Percentiles rank a stretch among this genome's conserved stretches.
Evolutionary conservation across 768 basidiomycete species (phyloP).

Genomic region (Roridomyces roridus): DNA sequence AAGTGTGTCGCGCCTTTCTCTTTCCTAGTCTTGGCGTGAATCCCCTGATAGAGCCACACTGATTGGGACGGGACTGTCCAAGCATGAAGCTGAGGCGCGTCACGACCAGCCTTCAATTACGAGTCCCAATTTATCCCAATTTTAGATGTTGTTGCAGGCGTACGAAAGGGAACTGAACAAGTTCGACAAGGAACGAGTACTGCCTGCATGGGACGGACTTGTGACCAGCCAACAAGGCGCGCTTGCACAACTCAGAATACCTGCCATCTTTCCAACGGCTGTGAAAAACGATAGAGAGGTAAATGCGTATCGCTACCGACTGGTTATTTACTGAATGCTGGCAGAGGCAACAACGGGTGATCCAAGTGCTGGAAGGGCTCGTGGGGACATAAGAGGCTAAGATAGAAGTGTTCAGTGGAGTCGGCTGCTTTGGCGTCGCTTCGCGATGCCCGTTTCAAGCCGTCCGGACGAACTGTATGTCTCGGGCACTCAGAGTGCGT

Average conservation of each 20-base stretch:
- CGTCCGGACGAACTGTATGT: too few relatives aligned
- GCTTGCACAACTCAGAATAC: constrained; percentile 66
- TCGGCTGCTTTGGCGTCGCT: too few relatives aligned
- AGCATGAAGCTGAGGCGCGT: constrained; percentile 71
- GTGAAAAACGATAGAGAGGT: constrained; percentile 63
- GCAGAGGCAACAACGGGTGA: constrained; percentile 74
- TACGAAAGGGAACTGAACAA: constrained; percentile 68
- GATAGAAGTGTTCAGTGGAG: neutral
- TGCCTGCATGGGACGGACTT: constrained; percentile 82
- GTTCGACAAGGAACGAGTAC: constrained; percentile 73
- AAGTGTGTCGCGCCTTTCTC: constrained; percentile 52
- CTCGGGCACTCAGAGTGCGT: too few relatives aligned
- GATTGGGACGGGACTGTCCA: constrained; percentile 68
- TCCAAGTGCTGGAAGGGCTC: constrained; percentile 70
- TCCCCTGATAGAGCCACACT: constrained; percentile 59
- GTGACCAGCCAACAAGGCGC: constrained; percentile 70
- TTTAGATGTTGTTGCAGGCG: constrained; percentile 68
- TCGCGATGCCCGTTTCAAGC: too few relatives aligned
- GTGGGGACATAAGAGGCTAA: constrained; percentile 28
- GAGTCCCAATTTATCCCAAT: neutral
- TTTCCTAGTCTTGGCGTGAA: constrained; percentile 1
- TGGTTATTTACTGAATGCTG: neutral
- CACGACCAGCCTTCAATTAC: neutral
- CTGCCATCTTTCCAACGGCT: constrained; percentile 70
- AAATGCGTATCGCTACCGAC: constrained; percentile 24